Conservation (phyloP, 306 rosid species). For the Glycyrrhiza uralensis region DNA sequence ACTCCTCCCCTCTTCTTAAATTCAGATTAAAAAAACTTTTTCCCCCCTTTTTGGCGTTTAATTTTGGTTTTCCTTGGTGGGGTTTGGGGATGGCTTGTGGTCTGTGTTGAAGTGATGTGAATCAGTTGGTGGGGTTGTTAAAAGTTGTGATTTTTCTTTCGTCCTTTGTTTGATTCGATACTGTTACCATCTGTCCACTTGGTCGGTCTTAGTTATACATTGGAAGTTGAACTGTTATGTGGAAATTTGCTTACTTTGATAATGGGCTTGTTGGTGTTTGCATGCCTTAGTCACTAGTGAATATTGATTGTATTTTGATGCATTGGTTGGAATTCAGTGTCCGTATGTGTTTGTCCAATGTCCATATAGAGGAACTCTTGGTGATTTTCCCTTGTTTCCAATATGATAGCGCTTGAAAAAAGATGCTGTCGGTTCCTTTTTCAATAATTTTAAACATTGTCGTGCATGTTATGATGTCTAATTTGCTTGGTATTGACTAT, state of each 20-base stretch:
- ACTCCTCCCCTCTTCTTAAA: neutral
- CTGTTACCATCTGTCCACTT: neutral
- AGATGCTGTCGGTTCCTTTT: neutral
- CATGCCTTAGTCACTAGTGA: neutral
- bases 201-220: neutral
- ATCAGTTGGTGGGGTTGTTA: neutral
- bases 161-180: neutral
- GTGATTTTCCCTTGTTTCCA: neutral
- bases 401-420: neutral
- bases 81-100: slow-evolving; percentile 14
- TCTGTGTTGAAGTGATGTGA: neutral
- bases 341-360: neutral
- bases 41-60: neutral
- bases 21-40: neutral
- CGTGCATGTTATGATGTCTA: neutral
- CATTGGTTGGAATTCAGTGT: slow-evolving; percentile 17
- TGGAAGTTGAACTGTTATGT: neutral
- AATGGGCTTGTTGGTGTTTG: slow-evolving; percentile 4
- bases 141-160: slow-evolving; percentile 2
- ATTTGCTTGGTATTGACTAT: neutral
- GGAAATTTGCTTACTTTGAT: neutral
- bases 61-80: neutral
- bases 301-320: neutral
- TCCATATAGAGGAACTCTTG: neutral
- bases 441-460: neutral